These are phyloP conservation scores for Lolium perenne DNA, from an alignment of 176 grass and related monocot genomes.

Conservation along the genomic window DNA sequence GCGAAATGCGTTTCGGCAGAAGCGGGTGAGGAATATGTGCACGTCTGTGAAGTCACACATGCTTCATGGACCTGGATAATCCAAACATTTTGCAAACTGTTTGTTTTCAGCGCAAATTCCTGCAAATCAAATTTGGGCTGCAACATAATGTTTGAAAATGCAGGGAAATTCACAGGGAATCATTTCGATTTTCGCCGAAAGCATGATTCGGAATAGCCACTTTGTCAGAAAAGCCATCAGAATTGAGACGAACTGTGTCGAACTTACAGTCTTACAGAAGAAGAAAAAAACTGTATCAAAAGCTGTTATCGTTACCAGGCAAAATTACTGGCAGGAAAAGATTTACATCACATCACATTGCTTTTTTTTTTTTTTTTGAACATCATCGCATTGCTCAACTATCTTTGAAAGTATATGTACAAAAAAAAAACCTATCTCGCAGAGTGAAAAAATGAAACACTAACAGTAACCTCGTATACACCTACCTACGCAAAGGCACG, in stretches of 20 bases:
- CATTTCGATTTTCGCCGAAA: background rate
- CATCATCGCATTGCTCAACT: background rate
- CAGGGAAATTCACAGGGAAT: too few species aligned
- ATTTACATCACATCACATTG: slow-evolving; percentile 8
- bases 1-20: background rate
- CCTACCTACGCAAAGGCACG: background rate
- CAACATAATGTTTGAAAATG: too few species aligned
- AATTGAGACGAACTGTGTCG: background rate
- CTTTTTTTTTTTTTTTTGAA: too few species aligned
- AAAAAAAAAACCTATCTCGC: background rate
- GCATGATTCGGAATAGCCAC: too few species aligned
- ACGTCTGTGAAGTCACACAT: background rate
- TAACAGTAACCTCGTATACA: slow-evolving; percentile 6
- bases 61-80: too few species aligned
- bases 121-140: too few species aligned
- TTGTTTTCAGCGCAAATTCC: background rate
- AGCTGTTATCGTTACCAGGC: background rate
- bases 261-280: too few species aligned
- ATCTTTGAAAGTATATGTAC: slow-evolving; percentile 29
- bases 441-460: background rate
- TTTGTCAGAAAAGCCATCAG: background rate
- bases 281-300: background rate
- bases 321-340: background rate
- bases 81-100: background rate
- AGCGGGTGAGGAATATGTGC: slow-evolving; percentile 8